Conservation (phyloP, 2,329 filamentous ascomycete genomes). For the Colletotrichum nymphaeae region DNA sequence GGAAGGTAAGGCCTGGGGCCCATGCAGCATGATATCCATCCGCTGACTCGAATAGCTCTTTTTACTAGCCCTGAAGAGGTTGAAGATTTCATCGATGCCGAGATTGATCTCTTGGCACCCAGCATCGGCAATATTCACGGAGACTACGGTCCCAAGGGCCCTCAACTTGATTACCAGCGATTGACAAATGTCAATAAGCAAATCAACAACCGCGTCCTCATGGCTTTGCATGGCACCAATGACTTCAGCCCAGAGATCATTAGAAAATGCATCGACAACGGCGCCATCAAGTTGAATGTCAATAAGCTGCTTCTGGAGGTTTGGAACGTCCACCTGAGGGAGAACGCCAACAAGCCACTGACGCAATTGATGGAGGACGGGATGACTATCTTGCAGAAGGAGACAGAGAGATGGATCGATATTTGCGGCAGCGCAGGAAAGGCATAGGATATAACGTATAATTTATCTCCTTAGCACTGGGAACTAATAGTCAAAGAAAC, state of each 20-base stretch:
- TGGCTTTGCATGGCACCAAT: slow-evolving; percentile 40
- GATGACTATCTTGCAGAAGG: slow-evolving; percentile 37
- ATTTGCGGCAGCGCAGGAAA: slow-evolving; percentile 41
- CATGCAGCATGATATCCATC: not conserved
- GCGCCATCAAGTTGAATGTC: slow-evolving; percentile 37
- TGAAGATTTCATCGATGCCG: slow-evolving; percentile 76
- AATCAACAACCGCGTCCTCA: slow-evolving; percentile 18
- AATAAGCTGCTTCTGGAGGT: slow-evolving; percentile 31
- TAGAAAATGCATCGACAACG: slow-evolving; percentile 34
- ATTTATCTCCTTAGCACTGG: no score
- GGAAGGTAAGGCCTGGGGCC: slow-evolving; percentile 46
- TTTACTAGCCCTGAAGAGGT: slow-evolving; percentile 77
- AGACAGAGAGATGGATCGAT: slow-evolving; percentile 40
- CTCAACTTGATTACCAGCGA: slow-evolving; percentile 69
- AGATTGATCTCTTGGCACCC: slow-evolving; percentile 80
- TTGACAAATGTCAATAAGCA: slow-evolving; percentile 53
- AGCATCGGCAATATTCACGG: slow-evolving; percentile 84
- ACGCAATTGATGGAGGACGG: slow-evolving; percentile 41
- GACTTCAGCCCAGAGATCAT: slow-evolving; percentile 38
- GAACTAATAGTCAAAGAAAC: no score
- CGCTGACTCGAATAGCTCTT: slow-evolving; percentile 19
- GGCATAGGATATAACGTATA: no score
- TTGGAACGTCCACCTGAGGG: slow-evolving; percentile 25
- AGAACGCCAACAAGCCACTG: slow-evolving; percentile 38
- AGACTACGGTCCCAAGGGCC: slow-evolving; percentile 74